Conservation (phyloP, 371 early-diverging fungal species). For the Choanephora cucurbitarum region DNA sequence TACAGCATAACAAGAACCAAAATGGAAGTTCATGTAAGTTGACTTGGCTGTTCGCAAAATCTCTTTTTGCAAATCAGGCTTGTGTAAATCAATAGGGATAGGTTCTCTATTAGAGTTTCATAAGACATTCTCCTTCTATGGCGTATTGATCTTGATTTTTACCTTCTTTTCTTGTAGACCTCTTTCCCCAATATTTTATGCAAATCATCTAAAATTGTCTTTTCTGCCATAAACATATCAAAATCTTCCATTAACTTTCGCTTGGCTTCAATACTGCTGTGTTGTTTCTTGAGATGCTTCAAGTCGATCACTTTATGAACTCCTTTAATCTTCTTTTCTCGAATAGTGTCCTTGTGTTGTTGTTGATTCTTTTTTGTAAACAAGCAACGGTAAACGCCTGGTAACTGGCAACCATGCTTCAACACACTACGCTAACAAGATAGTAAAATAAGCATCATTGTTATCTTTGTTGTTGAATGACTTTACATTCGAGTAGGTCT, state of each 20-base stretch:
- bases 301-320: conserved; percentile 78
- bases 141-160: conserved; percentile 13
- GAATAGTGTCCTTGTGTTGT: conserved; percentile 70
- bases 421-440: conserved; percentile 30
- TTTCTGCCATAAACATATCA: conserved; percentile 85
- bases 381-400: conserved; percentile 66
- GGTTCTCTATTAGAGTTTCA: conserved; percentile 67
- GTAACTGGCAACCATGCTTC: conserved; percentile 41
- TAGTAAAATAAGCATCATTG: neutral
- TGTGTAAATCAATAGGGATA: conserved; percentile 73
- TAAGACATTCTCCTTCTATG: neutral
- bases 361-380: conserved; percentile 86
- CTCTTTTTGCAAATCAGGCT: conserved; percentile 67
- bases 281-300: conserved; percentile 73
- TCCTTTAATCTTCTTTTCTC: conserved; percentile 59
- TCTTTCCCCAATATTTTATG: conserved; percentile 84
- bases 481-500: conserved; percentile 41
- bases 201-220: conserved; percentile 70
- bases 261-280: conserved; percentile 77
- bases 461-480: neutral
- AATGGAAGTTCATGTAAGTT: conserved; percentile 75
- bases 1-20: conserved; percentile 73
- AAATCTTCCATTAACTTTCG: conserved; percentile 71
- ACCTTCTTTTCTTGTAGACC: conserved; percentile 88
- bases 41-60: conserved; percentile 69